These are phyloP conservation scores for Solanum tacnaense DNA, from an alignment of 257 asterid species.

Conservation along the genomic window DNA sequence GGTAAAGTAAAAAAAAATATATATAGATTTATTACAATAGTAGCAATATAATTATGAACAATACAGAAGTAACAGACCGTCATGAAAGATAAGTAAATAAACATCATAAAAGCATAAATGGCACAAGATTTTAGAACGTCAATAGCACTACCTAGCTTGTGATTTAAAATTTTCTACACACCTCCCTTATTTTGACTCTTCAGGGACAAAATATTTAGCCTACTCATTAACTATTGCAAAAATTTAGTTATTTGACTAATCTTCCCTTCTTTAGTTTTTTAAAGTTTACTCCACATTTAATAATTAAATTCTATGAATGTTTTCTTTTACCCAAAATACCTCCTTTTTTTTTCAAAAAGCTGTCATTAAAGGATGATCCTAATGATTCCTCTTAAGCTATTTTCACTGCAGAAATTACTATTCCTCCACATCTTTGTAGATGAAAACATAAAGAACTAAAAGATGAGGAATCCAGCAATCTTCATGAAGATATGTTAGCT, in stretches of 20 bases:
- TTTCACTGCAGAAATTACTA: neutral
- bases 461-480: neutral
- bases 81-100: neutral
- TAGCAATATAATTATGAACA: neutral
- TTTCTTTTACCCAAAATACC: neutral
- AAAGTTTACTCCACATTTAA: neutral
- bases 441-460: neutral
- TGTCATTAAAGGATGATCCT: neutral
- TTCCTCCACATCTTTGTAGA: neutral
- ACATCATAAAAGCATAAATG: neutral
- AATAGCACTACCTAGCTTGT: neutral
- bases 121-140: neutral
- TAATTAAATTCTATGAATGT: neutral
- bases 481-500: neutral
- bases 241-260: neutral
- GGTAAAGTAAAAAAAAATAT: too few relatives aligned
- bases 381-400: neutral
- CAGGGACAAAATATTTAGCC: neutral
- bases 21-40: neutral
- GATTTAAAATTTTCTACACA: neutral
- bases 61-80: neutral
- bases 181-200: neutral
- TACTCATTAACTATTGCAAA: neutral
- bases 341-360: neutral
- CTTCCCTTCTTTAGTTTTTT: neutral